phyloP scores from a whole-genome alignment of 345 rosid genomes.

The Passiflora organensis region DNA sequence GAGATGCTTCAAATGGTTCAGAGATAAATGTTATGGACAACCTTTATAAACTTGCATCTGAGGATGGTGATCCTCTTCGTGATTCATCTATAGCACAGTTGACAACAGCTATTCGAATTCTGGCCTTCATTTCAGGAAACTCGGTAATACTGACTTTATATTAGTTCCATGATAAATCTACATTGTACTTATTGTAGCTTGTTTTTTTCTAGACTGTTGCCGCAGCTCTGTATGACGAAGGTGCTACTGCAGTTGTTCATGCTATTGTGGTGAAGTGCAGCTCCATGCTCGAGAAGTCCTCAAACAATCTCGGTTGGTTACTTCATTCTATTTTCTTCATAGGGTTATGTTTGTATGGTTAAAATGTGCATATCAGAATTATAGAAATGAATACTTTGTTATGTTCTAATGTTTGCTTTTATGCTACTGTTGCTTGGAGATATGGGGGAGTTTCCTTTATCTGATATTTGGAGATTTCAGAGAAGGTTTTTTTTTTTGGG shows the following conservation, averaged over 20 bases:
- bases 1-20: slow-evolving; percentile 64
- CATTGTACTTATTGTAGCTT: slow-evolving; percentile 13
- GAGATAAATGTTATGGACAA: slow-evolving; percentile 82
- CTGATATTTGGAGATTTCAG: no score
- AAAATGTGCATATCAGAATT: background rate
- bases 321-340: background rate
- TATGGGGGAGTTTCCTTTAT: no score
- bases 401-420: background rate
- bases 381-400: background rate
- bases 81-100: slow-evolving; percentile 86
- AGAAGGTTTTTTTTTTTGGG: no score
- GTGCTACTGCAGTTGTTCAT: slow-evolving; percentile 69
- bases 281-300: slow-evolving; percentile 92
- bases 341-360: background rate
- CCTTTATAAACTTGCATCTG: slow-evolving; percentile 69
- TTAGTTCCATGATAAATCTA: background rate
- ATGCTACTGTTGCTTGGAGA: background rate
- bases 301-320: slow-evolving; percentile 76
- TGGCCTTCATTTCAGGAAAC: slow-evolving; percentile 81
- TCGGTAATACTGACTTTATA: slow-evolving; percentile 45
- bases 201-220: slow-evolving; percentile 59
- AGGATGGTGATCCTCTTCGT: slow-evolving; percentile 75
- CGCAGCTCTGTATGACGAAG: slow-evolving; percentile 81
- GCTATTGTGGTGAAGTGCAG: slow-evolving; percentile 82
- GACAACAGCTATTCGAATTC: slow-evolving; percentile 83